Evolutionary conservation across 257 asterid species (phyloP).

Genomic region (Nicotiana tomentosiformis): DNA sequence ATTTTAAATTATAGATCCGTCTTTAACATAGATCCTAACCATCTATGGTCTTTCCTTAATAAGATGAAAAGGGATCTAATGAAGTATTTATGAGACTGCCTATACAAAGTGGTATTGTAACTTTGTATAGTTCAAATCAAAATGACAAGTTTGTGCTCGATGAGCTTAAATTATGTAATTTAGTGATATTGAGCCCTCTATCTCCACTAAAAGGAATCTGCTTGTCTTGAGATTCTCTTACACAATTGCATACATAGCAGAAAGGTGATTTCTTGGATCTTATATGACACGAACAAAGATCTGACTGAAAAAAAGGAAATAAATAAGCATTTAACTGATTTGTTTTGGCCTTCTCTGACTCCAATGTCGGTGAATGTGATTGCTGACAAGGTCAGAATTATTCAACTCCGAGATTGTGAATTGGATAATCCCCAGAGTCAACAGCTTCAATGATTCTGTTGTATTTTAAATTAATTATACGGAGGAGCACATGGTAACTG

Average conservation of each 20-base stretch:
- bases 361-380: background rate
- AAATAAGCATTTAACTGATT: background rate
- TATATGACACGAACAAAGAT: background rate
- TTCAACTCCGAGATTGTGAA: background rate
- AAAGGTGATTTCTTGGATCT: background rate
- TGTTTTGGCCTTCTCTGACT: background rate
- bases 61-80: background rate
- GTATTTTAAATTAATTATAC: background rate
- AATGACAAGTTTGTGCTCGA: background rate
- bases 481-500: slow-evolving; percentile 20
- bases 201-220: background rate
- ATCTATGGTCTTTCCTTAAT: background rate
- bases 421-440: background rate
- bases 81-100: background rate
- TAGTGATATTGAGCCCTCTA: background rate
- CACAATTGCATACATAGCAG: background rate
- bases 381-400: background rate
- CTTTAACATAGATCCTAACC: background rate
- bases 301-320: background rate
- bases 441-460: background rate
- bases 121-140: background rate
- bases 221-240: background rate
- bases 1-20: background rate
- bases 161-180: background rate
- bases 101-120: background rate